These are phyloP conservation scores for Myxozyma nipponensis DNA, from an alignment of 805 yeast species.

Conservation along the genomic window DNA sequence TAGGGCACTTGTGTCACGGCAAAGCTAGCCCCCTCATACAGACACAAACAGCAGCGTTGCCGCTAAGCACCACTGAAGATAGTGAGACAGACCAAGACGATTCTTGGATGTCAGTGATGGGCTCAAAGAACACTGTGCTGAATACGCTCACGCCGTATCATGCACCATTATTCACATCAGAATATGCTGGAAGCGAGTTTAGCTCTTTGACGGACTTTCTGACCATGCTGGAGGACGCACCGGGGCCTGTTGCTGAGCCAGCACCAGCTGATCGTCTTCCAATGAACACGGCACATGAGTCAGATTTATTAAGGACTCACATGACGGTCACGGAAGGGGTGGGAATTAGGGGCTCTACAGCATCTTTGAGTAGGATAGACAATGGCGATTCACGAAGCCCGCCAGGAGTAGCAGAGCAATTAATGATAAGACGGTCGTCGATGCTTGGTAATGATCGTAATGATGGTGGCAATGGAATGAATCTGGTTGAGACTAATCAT, in stretches of 20 bases:
- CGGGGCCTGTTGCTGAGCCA: not conserved
- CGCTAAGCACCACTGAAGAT: slow-evolving; percentile 1
- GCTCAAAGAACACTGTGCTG: slow-evolving; percentile 8
- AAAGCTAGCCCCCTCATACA: slow-evolving; percentile 37
- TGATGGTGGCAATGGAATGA: not conserved
- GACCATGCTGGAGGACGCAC: slow-evolving; percentile 75
- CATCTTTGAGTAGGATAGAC: not conserved
- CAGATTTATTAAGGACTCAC: not conserved
- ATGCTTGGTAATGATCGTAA: not conserved
- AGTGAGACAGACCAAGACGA: slow-evolving; percentile 4
- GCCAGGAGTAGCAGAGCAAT: not conserved
- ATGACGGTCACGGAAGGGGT: not conserved
- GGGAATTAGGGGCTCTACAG: not conserved
- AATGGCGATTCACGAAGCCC: not conserved
- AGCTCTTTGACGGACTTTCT: slow-evolving; percentile 84
- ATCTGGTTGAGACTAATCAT: not conserved
- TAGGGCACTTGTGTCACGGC: slow-evolving; percentile 82
- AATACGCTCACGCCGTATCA: slow-evolving; percentile 23
- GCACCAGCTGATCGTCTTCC: not conserved
- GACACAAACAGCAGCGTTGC: slow-evolving; percentile 3
- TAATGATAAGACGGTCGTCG: not conserved
- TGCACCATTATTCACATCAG: slow-evolving; percentile 75
- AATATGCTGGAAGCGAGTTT: slow-evolving; percentile 81
- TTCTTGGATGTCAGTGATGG: slow-evolving; percentile 15
- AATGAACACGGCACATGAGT: slow-evolving; percentile 3